phyloP scores from a whole-genome alignment of 1,139 yeast species.

The Suhomyces kunorum region DNA sequence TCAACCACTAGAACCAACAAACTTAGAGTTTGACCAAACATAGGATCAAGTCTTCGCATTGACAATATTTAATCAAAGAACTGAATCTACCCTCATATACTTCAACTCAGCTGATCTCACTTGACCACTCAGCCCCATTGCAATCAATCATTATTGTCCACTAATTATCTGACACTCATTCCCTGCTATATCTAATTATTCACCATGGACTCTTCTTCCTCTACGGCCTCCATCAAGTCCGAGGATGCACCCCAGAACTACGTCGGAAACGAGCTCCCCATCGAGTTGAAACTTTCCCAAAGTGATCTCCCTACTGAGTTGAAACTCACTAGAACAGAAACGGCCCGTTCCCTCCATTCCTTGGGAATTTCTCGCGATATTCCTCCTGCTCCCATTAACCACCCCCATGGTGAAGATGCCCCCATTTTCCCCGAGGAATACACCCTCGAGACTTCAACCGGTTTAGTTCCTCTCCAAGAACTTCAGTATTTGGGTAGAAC shows the following conservation, averaged over 20 bases:
- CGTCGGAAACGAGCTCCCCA: not conserved
- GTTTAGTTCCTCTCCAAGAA: constrained; percentile 78
- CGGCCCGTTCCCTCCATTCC: constrained; percentile 63
- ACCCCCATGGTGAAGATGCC: constrained; percentile 48
- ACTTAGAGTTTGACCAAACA: no score
- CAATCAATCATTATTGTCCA: no score
- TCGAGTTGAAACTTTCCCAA: not conserved
- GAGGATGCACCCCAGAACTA: constrained; percentile 1
- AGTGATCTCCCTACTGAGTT: not conserved
- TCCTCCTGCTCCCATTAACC: constrained; percentile 63
- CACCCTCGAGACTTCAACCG: constrained; percentile 82
- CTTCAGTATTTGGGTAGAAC: constrained; percentile 67
- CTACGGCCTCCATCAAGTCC: not conserved
- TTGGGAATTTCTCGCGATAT: constrained; percentile 56
- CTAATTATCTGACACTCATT: no score
- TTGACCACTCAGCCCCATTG: no score
- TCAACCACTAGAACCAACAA: no score
- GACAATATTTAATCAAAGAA: no score
- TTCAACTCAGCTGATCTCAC: no score
- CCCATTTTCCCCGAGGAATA: constrained; percentile 92
- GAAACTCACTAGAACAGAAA: constrained; percentile 54
- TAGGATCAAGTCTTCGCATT: no score
- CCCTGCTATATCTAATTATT: no score
- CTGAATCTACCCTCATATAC: no score
- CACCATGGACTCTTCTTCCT: not conserved